Conservation (phyloP, 805 yeast species). For the Spathaspora girioi region DNA sequence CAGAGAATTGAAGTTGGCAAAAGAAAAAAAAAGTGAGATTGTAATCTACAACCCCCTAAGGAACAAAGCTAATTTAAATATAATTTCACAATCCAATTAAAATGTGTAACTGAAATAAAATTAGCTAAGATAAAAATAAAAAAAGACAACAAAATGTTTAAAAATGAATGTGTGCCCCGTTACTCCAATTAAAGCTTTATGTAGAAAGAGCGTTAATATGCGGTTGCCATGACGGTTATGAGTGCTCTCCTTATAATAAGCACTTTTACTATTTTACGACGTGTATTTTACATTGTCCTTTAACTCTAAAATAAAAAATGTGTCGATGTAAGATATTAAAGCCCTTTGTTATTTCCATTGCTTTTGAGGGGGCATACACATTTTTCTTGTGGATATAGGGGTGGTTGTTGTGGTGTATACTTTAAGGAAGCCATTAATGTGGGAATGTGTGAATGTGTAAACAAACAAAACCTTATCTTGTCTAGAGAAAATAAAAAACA, state of each 20-base stretch:
- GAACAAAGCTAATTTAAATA: background rate
- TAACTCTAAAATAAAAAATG: background rate
- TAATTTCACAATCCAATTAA: background rate
- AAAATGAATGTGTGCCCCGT: background rate
- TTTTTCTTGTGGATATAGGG: background rate
- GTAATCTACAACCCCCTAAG: background rate
- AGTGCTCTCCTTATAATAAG: background rate
- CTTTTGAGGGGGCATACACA: background rate
- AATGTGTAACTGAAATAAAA: background rate
- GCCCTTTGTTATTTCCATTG: background rate
- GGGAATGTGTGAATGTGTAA: background rate
- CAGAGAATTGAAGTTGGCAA: background rate
- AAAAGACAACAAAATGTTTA: conserved; percentile 1
- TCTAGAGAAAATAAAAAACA: background rate
- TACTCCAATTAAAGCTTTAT: background rate
- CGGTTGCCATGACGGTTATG: background rate
- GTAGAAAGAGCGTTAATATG: background rate
- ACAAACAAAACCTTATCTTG: background rate
- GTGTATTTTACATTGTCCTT: background rate
- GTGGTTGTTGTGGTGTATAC: background rate
- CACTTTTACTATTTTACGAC: background rate
- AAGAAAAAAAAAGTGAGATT: background rate
- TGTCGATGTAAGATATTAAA: background rate
- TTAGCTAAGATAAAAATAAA: background rate
- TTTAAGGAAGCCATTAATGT: background rate